Evolutionary conservation across 1,284 basidiomycete species (phyloP).

Genomic region (Rhodotorula sp.): DNA sequence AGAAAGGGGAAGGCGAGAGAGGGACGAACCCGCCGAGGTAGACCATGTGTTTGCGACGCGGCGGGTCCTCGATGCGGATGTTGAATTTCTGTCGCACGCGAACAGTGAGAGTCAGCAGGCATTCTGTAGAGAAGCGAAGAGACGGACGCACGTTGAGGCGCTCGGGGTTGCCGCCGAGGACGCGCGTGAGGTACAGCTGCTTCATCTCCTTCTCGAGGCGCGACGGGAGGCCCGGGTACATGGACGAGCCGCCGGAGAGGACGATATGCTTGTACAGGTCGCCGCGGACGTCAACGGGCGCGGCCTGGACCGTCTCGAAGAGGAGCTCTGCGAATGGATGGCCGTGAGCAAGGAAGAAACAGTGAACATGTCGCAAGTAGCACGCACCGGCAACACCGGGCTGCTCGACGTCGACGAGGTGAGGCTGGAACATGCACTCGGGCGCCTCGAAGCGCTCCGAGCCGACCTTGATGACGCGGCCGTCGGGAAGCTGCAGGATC

Average conservation of each 20-base stretch:
- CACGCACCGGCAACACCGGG: constrained; percentile 83
- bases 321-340: constrained; percentile 71
- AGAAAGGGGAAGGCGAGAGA: not conserved
- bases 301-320: constrained; percentile 91
- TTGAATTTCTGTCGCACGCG: constrained; percentile 84
- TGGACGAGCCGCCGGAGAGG: constrained; percentile 92
- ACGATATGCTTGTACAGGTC: constrained; percentile 99
- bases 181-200: constrained; percentile 89
- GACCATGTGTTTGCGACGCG: constrained; percentile 97
- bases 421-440: constrained; percentile 99
- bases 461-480: constrained; percentile 94
- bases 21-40: constrained; percentile 76
- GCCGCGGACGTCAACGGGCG: constrained; percentile 83
- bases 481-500: constrained; percentile 78
- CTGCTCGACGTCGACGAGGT: constrained; percentile 95
- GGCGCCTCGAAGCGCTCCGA: constrained; percentile 99
- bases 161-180: constrained; percentile 79
- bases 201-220: constrained; percentile 99
- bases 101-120: not conserved
- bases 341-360: not conserved
- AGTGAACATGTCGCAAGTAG: not conserved
- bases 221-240: constrained; percentile 97
- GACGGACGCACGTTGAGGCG: constrained; percentile 73
- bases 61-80: constrained; percentile 96
- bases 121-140: not conserved